Evolutionary conservation across 345 rosid species (phyloP).

Genomic region (Brassica incana): DNA sequence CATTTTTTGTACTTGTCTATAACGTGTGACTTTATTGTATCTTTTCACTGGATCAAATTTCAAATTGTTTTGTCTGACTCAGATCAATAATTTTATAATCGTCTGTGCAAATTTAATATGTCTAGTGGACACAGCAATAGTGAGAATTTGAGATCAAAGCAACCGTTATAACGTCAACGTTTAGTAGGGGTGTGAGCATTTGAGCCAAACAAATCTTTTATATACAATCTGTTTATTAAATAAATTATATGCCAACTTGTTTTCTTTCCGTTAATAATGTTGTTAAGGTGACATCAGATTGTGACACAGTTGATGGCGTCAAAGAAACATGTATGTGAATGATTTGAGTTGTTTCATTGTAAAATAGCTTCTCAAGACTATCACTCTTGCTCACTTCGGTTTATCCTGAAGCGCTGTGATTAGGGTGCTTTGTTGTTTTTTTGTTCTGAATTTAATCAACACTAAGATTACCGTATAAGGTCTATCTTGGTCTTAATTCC

Average conservation of each 20-base stretch:
- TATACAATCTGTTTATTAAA: neutral
- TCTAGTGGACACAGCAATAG: neutral
- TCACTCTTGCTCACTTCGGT: too few relatives aligned
- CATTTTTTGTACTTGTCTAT: neutral
- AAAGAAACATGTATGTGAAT: neutral
- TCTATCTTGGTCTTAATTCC: too few relatives aligned
- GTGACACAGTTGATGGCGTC: conserved; percentile 2
- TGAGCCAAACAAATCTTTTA: neutral
- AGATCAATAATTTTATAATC: neutral
- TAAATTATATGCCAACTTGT: neutral
- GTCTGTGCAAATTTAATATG: neutral
- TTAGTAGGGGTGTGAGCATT: neutral
- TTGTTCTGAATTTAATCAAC: too few relatives aligned
- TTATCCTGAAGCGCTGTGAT: too few relatives aligned
- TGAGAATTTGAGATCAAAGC: neutral
- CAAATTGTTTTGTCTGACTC: too few relatives aligned
- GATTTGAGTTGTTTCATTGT: neutral
- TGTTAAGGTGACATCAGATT: neutral
- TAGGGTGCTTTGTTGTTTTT: too few relatives aligned
- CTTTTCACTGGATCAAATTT: conserved; percentile 1
- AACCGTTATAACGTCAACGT: neutral
- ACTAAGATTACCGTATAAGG: too few relatives aligned
- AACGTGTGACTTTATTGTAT: neutral
- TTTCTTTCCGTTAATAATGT: neutral
- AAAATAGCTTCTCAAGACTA: too few relatives aligned